phyloP scores from a whole-genome alignment of 2,329 filamentous ascomycete species.

The Dactylellina parvicollis region DNA sequence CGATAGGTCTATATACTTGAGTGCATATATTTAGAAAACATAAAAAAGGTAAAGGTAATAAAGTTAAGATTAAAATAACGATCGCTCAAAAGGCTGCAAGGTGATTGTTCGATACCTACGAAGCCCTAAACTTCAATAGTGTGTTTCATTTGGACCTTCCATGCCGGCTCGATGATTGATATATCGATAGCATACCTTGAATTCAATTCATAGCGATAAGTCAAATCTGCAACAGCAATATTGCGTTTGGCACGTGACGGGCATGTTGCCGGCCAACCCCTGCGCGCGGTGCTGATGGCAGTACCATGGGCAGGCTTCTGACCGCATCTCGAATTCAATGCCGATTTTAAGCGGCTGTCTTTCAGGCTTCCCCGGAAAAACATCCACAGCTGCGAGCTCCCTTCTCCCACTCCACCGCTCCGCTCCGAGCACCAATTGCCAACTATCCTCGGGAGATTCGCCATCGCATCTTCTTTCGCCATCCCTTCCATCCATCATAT shows the following conservation, averaged over 20 bases:
- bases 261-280: not conserved
- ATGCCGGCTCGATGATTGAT: no score
- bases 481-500: not conserved
- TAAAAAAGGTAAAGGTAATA: no score
- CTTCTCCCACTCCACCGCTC: conserved; percentile 10
- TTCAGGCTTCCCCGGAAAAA: conserved; percentile 42
- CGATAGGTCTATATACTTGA: no score
- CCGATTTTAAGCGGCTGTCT: conserved; percentile 51
- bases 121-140: no score
- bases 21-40: no score
- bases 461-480: not conserved
- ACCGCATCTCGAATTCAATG: conserved; percentile 17
- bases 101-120: no score
- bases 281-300: not conserved
- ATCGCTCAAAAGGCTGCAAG: no score
- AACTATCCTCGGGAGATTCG: conserved; percentile 3
- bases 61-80: no score
- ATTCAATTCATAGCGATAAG: no score
- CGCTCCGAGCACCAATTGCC: conserved; percentile 27
- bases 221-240: no score
- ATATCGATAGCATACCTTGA: no score
- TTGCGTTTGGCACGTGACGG: conserved; percentile 6
- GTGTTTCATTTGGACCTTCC: no score
- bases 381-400: conserved; percentile 30
- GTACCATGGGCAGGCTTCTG: conserved; percentile 12